Conservation (phyloP, 192 early-diverging fungal species). For the Gryganskiella cystojenkinii region DNA sequence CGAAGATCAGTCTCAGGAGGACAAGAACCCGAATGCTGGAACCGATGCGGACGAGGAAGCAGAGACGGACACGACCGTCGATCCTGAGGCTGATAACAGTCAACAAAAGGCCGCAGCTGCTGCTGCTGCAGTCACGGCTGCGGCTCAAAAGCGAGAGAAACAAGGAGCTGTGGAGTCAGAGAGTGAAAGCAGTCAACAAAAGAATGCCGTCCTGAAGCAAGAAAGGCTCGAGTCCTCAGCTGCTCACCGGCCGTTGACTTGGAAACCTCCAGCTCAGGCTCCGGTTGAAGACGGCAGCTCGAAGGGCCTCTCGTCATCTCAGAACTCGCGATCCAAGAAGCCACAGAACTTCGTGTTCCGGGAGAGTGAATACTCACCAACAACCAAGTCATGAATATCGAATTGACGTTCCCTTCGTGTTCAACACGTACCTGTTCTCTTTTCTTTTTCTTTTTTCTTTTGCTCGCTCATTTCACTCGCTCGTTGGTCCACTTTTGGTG, state of each 20-base stretch:
- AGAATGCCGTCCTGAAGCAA: too few species aligned
- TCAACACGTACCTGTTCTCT: not conserved
- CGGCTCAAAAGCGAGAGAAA: not conserved
- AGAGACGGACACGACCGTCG: conserved; percentile 42
- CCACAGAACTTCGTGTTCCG: conserved; percentile 44
- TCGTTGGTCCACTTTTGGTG: too few species aligned
- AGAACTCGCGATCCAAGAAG: conserved; percentile 25
- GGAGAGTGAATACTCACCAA: conserved; percentile 26
- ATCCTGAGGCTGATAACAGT: conserved; percentile 43
- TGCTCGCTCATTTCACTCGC: too few species aligned
- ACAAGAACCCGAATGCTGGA: conserved; percentile 16
- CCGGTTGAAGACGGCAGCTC: not conserved
- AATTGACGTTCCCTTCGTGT: not conserved
- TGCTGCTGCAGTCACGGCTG: not conserved
- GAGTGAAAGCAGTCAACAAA: conserved; percentile 1
- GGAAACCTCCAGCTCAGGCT: not conserved
- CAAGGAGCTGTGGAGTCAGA: not conserved
- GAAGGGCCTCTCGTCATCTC: conserved; percentile 15
- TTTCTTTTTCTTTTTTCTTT: not conserved
- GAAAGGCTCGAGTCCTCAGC: too few species aligned
- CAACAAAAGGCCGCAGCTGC: conserved; percentile 8
- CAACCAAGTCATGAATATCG: conserved; percentile 1
- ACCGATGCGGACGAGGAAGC: conserved; percentile 40
- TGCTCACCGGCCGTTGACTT: too few species aligned
- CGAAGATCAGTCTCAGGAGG: conserved; percentile 20